A percentile compares a stretch with the other conserved stretches of the same genome.
Conservation (phyloP, 306 rosid genomes). For the Ceratonia siliqua region DNA sequence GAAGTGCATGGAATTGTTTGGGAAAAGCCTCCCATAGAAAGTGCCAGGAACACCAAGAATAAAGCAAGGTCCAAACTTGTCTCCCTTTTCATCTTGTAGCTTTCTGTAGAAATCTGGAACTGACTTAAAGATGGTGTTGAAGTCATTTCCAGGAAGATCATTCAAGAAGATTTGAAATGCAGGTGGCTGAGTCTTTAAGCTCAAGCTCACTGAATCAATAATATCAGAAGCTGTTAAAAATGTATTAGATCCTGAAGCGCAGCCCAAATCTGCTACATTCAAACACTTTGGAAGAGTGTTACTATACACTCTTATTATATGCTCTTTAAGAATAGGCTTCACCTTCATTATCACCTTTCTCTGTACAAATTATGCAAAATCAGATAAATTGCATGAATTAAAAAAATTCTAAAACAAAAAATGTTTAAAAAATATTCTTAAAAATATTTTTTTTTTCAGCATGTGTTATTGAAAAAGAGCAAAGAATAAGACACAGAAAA, state of each 20-base stretch:
- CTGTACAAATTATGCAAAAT: background rate
- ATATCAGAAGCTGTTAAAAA: constrained; percentile 2
- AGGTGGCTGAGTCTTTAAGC: background rate
- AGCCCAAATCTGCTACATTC: constrained; percentile 31
- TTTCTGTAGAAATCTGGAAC: constrained; percentile 39
- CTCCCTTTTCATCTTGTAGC: background rate
- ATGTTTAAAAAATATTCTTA: no score
- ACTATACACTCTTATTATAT: background rate
- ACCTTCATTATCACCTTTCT: constrained; percentile 10
- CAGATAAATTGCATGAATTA: no score
- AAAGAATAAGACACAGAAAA: no score
- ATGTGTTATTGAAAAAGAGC: no score
- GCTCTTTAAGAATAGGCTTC: constrained; percentile 21
- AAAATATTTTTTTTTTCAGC: no score
- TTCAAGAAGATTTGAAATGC: constrained; percentile 46
- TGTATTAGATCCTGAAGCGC: constrained; percentile 28
- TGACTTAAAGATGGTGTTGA: constrained; percentile 44
- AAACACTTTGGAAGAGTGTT: background rate
- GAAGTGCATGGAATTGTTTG: constrained; percentile 35
- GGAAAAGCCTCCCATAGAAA: constrained; percentile 61
- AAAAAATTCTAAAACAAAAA: no score
- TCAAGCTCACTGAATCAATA: background rate
- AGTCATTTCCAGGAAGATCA: constrained; percentile 57
- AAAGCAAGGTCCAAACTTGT: constrained; percentile 36
- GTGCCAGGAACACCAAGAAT: constrained; percentile 50